Conservation (phyloP, 176 grass and related monocot genomes). For the Raddia distichophylla region DNA sequence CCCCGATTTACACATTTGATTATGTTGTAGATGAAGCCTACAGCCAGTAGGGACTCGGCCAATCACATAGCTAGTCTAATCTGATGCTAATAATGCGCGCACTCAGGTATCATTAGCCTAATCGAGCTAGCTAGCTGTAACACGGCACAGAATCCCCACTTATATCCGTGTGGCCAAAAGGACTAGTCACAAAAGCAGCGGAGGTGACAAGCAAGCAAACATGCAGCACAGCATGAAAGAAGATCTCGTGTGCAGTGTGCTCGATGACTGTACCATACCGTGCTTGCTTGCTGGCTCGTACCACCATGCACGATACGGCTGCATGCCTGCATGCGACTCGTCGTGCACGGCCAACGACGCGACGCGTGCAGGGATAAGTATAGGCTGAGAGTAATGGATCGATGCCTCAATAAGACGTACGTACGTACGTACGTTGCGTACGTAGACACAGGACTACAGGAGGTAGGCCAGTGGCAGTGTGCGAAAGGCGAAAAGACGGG, state of each 20-base stretch:
- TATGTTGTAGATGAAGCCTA: neutral
- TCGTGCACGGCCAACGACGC: neutral
- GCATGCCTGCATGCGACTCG: neutral
- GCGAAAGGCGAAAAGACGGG: conserved; percentile 15
- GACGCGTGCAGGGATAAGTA: neutral
- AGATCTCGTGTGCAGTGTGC: neutral
- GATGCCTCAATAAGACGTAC: no score
- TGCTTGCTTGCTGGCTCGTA: no score
- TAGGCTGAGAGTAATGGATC: neutral
- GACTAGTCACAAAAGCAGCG: conserved; percentile 5
- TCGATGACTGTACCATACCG: neutral
- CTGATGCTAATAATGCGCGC: conserved; percentile 19
- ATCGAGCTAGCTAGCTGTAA: neutral
- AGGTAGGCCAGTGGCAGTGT: neutral
- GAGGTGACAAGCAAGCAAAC: conserved; percentile 21
- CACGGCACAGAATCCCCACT: no score
- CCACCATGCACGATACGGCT: neutral
- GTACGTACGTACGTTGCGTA: no score
- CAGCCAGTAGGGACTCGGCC: neutral
- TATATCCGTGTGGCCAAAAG: neutral
- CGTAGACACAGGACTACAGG: no score
- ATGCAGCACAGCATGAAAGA: neutral
- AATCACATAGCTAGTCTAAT: neutral
- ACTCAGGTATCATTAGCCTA: conserved; percentile 27
- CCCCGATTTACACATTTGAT: conserved; percentile 8